Conservation (phyloP, 2,329 filamentous ascomycete species). For the Didymella pinodella region DNA sequence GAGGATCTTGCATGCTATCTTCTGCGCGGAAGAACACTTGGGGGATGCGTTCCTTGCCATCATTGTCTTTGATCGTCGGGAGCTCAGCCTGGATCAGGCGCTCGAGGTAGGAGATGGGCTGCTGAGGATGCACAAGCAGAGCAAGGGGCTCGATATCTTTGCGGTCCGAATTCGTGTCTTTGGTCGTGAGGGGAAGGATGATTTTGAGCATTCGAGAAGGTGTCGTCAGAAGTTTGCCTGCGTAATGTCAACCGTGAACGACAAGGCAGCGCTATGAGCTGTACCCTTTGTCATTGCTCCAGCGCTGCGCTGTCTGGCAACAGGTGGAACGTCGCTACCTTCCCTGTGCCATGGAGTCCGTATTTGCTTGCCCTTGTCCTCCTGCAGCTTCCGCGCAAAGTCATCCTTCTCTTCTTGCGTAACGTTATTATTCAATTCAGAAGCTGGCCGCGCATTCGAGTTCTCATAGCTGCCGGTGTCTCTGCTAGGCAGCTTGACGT, state of each 20-base stretch:
- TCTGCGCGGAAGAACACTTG: conserved; percentile 81
- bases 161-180: conserved; percentile 65
- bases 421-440: conserved; percentile 55
- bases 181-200: conserved; percentile 74
- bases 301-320: conserved; percentile 59
- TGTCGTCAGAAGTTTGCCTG: conserved; percentile 80
- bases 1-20: conserved; percentile 70
- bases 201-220: conserved; percentile 82
- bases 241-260: conserved; percentile 14
- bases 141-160: conserved; percentile 84
- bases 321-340: conserved; percentile 66
- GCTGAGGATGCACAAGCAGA: conserved; percentile 85
- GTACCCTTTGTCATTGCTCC: conserved; percentile 71
- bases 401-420: conserved; percentile 57
- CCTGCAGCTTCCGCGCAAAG: conserved; percentile 53
- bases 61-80: conserved; percentile 68
- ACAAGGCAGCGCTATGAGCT: not conserved
- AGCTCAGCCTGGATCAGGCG: conserved; percentile 88
- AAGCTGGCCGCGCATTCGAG: conserved; percentile 49
- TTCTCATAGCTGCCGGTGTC: conserved; percentile 35
- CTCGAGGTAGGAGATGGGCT: conserved; percentile 89
- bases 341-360: conserved; percentile 72
- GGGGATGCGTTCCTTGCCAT: conserved; percentile 74
- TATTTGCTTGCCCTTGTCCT: conserved; percentile 64
- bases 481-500: conserved; percentile 25